phyloP scores from a whole-genome alignment of 768 basidiomycete species.

The Baorangia bicolor region DNA sequence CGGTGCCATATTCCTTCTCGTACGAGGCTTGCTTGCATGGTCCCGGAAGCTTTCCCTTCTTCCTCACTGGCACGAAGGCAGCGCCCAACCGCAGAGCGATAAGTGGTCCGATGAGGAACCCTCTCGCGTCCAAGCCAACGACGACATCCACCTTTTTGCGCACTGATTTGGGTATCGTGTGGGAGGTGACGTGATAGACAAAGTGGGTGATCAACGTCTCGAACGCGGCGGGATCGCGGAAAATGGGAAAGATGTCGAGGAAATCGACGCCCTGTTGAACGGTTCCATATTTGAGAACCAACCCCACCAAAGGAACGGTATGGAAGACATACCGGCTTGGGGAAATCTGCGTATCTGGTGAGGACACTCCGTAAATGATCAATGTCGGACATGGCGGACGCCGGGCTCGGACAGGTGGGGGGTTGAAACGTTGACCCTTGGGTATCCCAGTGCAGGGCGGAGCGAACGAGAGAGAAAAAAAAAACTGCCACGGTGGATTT shows the following conservation, averaged over 20 bases:
- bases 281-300: background rate
- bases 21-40: conserved; percentile 70
- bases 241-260: conserved; percentile 92
- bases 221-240: conserved; percentile 81
- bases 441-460: background rate
- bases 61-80: conserved; percentile 94
- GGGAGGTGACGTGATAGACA: conserved; percentile 78
- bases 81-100: conserved; percentile 89
- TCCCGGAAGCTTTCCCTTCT: conserved; percentile 94
- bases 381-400: conserved; percentile 67
- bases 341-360: conserved; percentile 72
- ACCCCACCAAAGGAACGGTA: background rate
- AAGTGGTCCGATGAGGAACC: conserved; percentile 92
- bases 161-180: conserved; percentile 61
- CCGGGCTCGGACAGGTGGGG: background rate
- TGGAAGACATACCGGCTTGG: conserved; percentile 68
- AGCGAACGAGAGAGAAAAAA: background rate
- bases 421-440: conserved; percentile 6
- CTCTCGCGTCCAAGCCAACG: conserved; percentile 93
- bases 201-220: conserved; percentile 91
- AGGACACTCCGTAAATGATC: conserved; percentile 65
- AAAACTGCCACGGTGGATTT: background rate
- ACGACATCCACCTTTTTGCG: conserved; percentile 82
- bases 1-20: conserved; percentile 91
- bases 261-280: conserved; percentile 77